These are phyloP conservation scores for Hydnum rufescens DNA, from an alignment of 768 basidiomycete genomes.

Conservation along the genomic window DNA sequence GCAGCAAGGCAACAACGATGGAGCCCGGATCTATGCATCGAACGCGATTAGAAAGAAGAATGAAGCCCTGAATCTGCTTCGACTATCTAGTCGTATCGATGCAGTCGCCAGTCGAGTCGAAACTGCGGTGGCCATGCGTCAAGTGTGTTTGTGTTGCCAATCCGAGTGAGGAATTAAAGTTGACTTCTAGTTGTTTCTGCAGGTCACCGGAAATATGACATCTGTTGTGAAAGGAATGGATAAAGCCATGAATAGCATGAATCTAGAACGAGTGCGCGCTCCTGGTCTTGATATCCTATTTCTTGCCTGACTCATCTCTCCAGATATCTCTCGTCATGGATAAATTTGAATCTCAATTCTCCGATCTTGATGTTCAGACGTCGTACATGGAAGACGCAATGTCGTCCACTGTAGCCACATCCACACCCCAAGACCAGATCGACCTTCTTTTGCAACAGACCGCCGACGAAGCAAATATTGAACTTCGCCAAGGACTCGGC, in stretches of 20 bases:
- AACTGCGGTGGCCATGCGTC: constrained; percentile 92
- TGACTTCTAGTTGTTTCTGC: constrained; percentile 11
- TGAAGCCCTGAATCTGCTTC: constrained; percentile 76
- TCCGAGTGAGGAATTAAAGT: background rate
- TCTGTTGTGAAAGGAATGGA: constrained; percentile 97
- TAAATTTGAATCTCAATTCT: constrained; percentile 92
- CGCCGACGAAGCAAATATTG: constrained; percentile 92
- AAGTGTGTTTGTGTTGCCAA: constrained; percentile 9
- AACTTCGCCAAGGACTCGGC: constrained; percentile 76
- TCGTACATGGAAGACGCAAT: constrained; percentile 97
- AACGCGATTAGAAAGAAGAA: constrained; percentile 98
- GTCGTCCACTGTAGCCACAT: constrained; percentile 76
- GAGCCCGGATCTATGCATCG: constrained; percentile 92
- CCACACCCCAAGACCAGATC: constrained; percentile 94
- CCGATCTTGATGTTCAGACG: constrained; percentile 94
- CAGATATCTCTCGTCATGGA: constrained; percentile 99
- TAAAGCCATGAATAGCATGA: constrained; percentile 98
- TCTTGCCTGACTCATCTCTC: background rate
- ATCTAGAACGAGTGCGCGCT: constrained; percentile 65
- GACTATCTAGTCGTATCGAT: constrained; percentile 81
- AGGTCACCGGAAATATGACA: constrained; percentile 92
- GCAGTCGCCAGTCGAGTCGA: constrained; percentile 94
- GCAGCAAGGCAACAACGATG: constrained; percentile 90
- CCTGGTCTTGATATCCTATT: background rate
- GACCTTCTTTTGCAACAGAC: constrained; percentile 81